Base-by-base conservation (phyloP, 495 filamentous ascomycete genomes). In the Daldinia decipiens region DNA sequence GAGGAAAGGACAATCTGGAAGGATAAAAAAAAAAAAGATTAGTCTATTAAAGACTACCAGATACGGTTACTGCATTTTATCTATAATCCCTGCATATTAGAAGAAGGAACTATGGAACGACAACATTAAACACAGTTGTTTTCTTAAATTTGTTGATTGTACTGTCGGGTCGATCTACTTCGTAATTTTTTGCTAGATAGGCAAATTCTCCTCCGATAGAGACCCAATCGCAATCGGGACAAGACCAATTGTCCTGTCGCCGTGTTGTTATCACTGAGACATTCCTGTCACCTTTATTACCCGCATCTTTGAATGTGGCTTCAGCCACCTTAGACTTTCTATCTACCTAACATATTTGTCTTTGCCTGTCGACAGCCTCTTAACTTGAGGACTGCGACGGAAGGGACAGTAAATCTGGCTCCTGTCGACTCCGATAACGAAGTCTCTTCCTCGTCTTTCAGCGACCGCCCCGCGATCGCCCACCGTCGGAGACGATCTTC, bases 401-500 rank as follows among this genome's bases (percentile, higher is more conserved):
- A 70, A 60, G 38, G 43, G 39, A 71, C 54, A 61, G 62, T 39
- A 52, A 81, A 74, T 57, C 80, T 84, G 82, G 82, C 82, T 68
- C 74, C 73, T 73, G 65, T 77, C 71, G 75, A 76, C 61, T 59
- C 72, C 56, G 62, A 70, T 56, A 59, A 54, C 75, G 79, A 80
- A 57, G 76, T 78, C 43, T 74, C 79, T 66, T 80, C 77, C 36
- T 78, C 81, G 60, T 83, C 82, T 66, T 79, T 76, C 56, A 81
- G 76, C 79, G 81, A 81, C 74, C 71, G 77, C 52, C 76, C 78
- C 51, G 72, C 72, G 36, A 72, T 74, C 61, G 76, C 76, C 38
- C 79, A 84, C 67, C 81, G 79, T 67, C 80, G 81, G 40, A 77
- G 78, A 68, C 80, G 76, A 62, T 82, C 80, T 19, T 81, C 80